A percentile compares a stretch with the other conserved stretches of the same genome.
phyloP scores from a whole-genome alignment of 345 rosid genomes.

The Mangifera indica region DNA sequence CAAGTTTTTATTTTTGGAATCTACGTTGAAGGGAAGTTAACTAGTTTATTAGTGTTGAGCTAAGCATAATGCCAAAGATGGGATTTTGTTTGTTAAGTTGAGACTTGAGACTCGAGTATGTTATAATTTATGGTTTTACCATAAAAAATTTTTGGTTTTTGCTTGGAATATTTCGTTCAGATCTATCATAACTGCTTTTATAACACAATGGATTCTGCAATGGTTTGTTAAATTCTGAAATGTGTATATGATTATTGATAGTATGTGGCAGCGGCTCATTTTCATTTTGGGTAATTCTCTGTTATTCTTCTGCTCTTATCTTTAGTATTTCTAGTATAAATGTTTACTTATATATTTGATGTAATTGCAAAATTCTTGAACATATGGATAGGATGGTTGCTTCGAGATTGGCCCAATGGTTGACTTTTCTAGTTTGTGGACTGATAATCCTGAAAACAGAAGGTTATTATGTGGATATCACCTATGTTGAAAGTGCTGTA shows the following conservation, averaged over 20 bases:
- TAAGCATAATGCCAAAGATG: background rate
- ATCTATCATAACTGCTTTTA: slow-evolving; percentile 13
- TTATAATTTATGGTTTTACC: background rate
- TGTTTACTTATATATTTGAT: background rate
- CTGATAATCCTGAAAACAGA: slow-evolving; percentile 42
- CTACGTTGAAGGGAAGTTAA: background rate
- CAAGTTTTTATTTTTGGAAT: background rate
- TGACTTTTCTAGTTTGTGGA: slow-evolving; percentile 36
- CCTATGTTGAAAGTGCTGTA: slow-evolving; percentile 59
- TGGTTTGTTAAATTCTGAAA: background rate
- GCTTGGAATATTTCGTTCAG: background rate
- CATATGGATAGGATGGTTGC: slow-evolving; percentile 56
- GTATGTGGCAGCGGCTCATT: background rate
- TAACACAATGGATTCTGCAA: background rate
- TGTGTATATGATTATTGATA: background rate
- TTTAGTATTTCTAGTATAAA: background rate
- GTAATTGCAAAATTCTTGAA: background rate
- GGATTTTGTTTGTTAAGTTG: background rate
- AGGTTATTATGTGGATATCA: slow-evolving; percentile 53
- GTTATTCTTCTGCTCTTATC: slow-evolving; percentile 12
- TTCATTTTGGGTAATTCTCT: background rate
- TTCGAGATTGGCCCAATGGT: slow-evolving; percentile 47
- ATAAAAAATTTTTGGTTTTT: background rate
- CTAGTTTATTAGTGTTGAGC: background rate
- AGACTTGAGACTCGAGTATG: background rate